These are phyloP conservation scores for Fusarium staphyleae DNA, from an alignment of 2,329 filamentous ascomycete species.

Conservation along the genomic window DNA sequence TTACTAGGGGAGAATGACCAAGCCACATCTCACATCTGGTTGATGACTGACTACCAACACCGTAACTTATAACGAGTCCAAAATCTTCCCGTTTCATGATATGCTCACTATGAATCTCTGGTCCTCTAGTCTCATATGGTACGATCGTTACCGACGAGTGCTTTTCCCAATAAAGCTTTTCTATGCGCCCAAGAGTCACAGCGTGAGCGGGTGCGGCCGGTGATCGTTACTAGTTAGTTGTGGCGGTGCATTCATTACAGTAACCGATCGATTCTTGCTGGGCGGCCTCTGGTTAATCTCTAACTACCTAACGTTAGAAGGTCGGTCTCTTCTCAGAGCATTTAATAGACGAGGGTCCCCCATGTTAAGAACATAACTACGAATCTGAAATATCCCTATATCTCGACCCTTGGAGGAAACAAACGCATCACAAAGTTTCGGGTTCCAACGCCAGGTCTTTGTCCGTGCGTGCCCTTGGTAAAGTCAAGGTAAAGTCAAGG, in stretches of 20 bases:
- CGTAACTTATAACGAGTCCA: background rate
- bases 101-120: background rate
- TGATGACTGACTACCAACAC: constrained; percentile 10
- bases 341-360: no score
- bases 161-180: constrained; percentile 1
- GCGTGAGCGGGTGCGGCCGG: constrained; percentile 2
- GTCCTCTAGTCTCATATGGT: background rate
- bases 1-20: constrained; percentile 6
- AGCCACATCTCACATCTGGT: constrained; percentile 22
- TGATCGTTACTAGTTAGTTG: constrained; percentile 5
- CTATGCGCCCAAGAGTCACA: constrained; percentile 11
- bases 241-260: constrained; percentile 11
- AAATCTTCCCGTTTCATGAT: no score
- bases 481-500: no score
- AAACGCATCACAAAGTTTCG: no score
- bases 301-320: no score
- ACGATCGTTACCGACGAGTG: background rate
- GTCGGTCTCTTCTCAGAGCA: no score
- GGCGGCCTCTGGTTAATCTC: no score
- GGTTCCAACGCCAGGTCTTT: no score
- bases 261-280: background rate
- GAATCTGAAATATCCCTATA: no score
- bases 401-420: no score
- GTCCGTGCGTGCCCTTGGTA: no score
- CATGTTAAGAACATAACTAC: no score